These are phyloP conservation scores for Suhomyces kunorum DNA, from an alignment of 1,139 yeast genomes.

Conservation along the genomic window DNA sequence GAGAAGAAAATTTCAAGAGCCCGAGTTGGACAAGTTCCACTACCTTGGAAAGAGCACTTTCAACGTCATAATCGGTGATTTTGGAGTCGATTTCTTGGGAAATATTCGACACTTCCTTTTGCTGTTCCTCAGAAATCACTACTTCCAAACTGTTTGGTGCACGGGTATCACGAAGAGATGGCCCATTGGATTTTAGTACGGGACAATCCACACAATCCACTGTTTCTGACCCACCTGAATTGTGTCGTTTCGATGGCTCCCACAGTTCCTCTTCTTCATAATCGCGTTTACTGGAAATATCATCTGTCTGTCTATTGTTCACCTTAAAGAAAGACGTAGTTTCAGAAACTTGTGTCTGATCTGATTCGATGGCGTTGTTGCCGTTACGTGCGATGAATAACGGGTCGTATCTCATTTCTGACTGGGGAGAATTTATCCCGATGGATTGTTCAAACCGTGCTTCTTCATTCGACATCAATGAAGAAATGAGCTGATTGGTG, in stretches of 20 bases:
- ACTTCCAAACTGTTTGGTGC: neutral
- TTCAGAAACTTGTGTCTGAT: neutral
- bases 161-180: neutral
- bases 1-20: conserved; percentile 1
- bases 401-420: neutral
- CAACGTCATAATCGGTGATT: conserved; percentile 4
- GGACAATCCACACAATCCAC: conserved; percentile 2
- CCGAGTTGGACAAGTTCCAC: conserved; percentile 4
- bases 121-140: neutral
- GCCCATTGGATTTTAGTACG: conserved; percentile 3
- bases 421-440: neutral
- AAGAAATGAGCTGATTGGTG: conserved; percentile 2
- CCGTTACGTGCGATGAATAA: neutral
- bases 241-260: neutral
- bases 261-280: conserved; percentile 4
- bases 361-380: neutral
- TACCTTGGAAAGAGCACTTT: conserved; percentile 3
- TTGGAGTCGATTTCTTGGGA: conserved; percentile 3
- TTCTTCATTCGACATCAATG: conserved; percentile 1
- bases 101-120: neutral
- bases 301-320: neutral
- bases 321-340: neutral
- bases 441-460: neutral
- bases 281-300: neutral
- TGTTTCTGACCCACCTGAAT: neutral